phyloP scores from a whole-genome alignment of 2,329 filamentous ascomycete genomes.

The Geoglossum cookeanum region DNA sequence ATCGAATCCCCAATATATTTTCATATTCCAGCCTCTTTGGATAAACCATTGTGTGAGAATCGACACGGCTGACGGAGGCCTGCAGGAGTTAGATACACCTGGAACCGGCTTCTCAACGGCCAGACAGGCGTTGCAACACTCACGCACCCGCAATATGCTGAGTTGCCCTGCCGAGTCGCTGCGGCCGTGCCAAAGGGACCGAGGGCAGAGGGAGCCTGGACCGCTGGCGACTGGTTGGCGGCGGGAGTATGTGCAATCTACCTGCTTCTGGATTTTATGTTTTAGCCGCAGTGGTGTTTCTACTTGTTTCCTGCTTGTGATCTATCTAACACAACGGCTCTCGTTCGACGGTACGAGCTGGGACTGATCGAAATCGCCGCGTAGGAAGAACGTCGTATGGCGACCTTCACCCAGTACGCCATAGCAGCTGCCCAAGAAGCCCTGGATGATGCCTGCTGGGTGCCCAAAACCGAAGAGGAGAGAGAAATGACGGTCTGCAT shows the following conservation, averaged over 20 bases:
- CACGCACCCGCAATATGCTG: conserved; percentile 40
- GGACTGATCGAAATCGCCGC: too few species aligned
- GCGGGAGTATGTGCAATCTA: conserved; percentile 19
- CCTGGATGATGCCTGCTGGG: conserved; percentile 63
- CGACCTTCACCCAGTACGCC: conserved; percentile 82
- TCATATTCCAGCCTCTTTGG: too few species aligned
- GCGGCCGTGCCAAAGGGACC: conserved; percentile 52
- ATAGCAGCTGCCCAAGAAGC: conserved; percentile 76
- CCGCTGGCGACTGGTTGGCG: conserved; percentile 26
- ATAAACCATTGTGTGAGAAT: too few species aligned
- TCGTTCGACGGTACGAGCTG: too few species aligned
- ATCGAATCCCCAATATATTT: too few species aligned
- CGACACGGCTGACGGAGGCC: conserved; percentile 4
- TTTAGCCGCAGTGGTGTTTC: too few species aligned
- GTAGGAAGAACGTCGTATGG: conserved; percentile 58
- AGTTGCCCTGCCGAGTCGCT: conserved; percentile 68
- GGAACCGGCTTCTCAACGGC: conserved; percentile 61
- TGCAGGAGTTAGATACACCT: conserved; percentile 50
- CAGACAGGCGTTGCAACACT: conserved; percentile 67
- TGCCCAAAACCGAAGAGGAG: conserved; percentile 38
- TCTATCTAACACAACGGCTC: too few species aligned
- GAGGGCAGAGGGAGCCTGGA: conserved; percentile 25
- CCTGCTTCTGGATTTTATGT: too few species aligned
- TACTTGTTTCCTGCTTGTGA: too few species aligned
- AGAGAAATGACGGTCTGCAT: conserved; percentile 45